Percentiles rank a stretch among this genome's conserved stretches.
Conservation (phyloP, 148 eudicot species). For the Suaeda aralocaspica region DNA sequence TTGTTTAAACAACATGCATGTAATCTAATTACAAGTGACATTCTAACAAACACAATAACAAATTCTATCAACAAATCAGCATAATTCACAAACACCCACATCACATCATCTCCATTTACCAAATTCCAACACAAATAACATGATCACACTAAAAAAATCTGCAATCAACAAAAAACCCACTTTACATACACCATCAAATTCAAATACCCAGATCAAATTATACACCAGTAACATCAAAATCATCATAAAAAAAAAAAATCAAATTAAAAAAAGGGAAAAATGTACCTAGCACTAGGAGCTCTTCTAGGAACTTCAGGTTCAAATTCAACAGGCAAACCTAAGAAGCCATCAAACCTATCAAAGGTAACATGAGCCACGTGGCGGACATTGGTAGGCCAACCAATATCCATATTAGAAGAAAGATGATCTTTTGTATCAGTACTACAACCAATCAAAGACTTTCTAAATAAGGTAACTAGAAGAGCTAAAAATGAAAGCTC, state of each 20-base stretch:
- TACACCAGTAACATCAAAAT: slow-evolving; percentile 14
- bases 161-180: slow-evolving; percentile 1
- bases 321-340: slow-evolving; percentile 99
- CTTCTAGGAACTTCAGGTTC: slow-evolving; percentile 93
- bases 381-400: slow-evolving; percentile 91
- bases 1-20: too few species aligned
- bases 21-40: too few species aligned
- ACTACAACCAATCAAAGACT: slow-evolving; percentile 66
- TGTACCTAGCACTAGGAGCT: slow-evolving; percentile 97
- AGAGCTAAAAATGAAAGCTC: slow-evolving; percentile 70
- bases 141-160: neutral
- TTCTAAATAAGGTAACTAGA: slow-evolving; percentile 62
- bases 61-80: slow-evolving; percentile 1
- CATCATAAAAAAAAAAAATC: neutral
- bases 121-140: slow-evolving; percentile 7
- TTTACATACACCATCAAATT: slow-evolving; percentile 12
- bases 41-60: too few species aligned
- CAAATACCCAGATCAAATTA: slow-evolving; percentile 17
- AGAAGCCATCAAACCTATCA: slow-evolving; percentile 92
- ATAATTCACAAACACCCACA: neutral
- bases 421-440: slow-evolving; percentile 36
- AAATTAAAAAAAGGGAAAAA: slow-evolving; percentile 12
- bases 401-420: slow-evolving; percentile 72
- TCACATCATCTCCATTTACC: slow-evolving; percentile 11
- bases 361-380: slow-evolving; percentile 98